These are phyloP conservation scores for Plenodomus tracheiphilus DNA, from an alignment of 2,329 filamentous ascomycete species.

Conservation along the genomic window DNA sequence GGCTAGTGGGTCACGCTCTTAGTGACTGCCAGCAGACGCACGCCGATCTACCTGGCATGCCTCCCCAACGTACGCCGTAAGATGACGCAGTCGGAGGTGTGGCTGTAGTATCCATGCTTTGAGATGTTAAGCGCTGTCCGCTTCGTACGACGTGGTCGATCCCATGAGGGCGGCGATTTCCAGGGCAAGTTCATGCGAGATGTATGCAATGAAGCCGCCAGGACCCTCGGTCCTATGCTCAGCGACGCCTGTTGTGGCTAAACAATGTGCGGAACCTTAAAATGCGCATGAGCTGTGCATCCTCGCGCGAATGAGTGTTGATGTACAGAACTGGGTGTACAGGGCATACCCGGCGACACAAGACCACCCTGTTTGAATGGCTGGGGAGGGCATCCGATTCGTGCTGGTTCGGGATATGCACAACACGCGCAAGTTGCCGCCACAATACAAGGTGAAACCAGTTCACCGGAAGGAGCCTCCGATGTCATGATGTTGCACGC, in stretches of 20 bases:
- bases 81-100: not conserved
- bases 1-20: constrained; percentile 14
- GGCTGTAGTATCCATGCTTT: not conserved
- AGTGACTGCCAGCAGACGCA: constrained; percentile 14
- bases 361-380: not conserved
- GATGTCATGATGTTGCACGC: not conserved
- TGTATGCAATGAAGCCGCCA: not conserved
- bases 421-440: not conserved
- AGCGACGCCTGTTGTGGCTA: not conserved
- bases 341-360: not conserved
- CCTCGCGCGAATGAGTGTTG: not conserved
- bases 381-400: not conserved
- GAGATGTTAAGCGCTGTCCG: not conserved
- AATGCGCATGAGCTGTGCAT: not conserved
- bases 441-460: not conserved
- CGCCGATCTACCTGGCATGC: not conserved
- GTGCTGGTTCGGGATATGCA: not conserved
- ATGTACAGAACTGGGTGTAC: not conserved
- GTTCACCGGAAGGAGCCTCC: not conserved
- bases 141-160: not conserved
- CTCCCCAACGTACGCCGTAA: not conserved
- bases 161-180: not conserved
- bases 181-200: not conserved
- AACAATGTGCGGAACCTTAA: not conserved
- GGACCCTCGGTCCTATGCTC: not conserved